Base-by-base conservation (phyloP, 2,329 filamentous ascomycete species). In the Aspergillus aculeatus region DNA sequence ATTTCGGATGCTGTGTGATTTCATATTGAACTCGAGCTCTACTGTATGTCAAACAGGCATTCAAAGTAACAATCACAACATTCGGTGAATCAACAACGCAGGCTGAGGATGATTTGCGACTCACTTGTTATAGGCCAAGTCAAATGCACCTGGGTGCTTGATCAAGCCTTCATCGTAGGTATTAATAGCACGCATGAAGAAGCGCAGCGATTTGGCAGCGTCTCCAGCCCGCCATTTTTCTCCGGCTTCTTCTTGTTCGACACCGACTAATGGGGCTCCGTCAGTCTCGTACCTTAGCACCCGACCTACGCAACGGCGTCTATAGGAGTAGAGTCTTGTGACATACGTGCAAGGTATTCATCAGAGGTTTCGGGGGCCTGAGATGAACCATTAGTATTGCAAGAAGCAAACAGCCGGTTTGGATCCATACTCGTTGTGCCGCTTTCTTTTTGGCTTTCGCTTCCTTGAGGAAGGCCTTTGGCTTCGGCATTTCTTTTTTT, bases 191-290 rank as follows among this genome's bases (percentile, higher is more conserved):
- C 87, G 80, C 64, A 86, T 80, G 69, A 81, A 81, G 67, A 82
- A 82, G 50, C 86, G 79, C 63, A 82, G 80, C 4, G 84, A 83
- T 68, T 91, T 91, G 52, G 80, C 83, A 21, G 86, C 82, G 71
- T 92, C 89, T 23, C 89, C 89, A 41, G 83, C 87, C 53, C 88
- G 82, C 86, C 88, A 90, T 81, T 92, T 92, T 62, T 89, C 87
- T 6, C 87, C 89, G 5, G 86, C 86, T 73, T 90, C 86, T 75
- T 92, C 89, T 61, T 86, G 82, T 32, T 87, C 84, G 56, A 90
- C 88, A 11, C 87, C 89, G 24, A 82, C 84, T 82, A 44, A 14
- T 32, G 14, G 16, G 21, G 4, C 9, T 31, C 26, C 16, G 24
- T 60, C 31, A 59, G 41, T 16, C 10, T 56, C 16, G 38, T 23